Base-by-base conservation (phyloP, 2,329 filamentous ascomycete species). In the Lecanicillium sp. region DNA sequence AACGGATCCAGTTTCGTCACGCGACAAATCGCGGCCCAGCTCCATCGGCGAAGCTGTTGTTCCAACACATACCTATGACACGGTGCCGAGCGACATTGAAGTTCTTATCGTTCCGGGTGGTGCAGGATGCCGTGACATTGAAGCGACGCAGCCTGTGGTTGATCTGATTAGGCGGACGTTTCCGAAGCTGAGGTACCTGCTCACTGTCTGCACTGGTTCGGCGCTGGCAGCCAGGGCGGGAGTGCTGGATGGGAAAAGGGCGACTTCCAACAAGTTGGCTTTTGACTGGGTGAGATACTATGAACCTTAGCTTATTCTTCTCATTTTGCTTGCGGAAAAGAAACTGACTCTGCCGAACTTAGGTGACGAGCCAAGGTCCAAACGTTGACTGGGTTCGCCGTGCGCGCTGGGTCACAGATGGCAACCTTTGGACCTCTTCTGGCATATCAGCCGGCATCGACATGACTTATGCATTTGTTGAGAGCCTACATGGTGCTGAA, bases 131-230 rank as follows among this genome's bases (percentile, higher is more conserved):
- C 49, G 56, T 5, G 41, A 53, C 4, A 15, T 47, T 0, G 45
- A 54, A 2, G 41, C 41, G 1, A 48, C 50, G 0, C 37, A 53
- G 6, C 38, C 42, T 5, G 48, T 58, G 2, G 51, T 53, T 3
- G 55, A 66, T n/a, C 78, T 68, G 44, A 53, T 78, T 30, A 47
- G 46, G 4, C 46, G 52, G 0, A 47, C 49, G 4, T 71, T 64
- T 43, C 61, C 67, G 0, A 56, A 57, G 7, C 46, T 78, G 6
- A 53, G 62, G 34, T 74, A 71, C 43, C 48, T 79, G 5, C 57
- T 83, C n/a, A 78, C 73, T 0, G 67, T 83, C 0, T 83, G 80
- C 50, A 83, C 75, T 0, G 79, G 79, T 0, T 62, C 70, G 3
- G 65, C 66, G 2, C 52, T 79, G 5, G 60, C 71, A 0, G 77